Conservation (phyloP, 495 filamentous ascomycete species). For the Podospora tetraspora region DNA sequence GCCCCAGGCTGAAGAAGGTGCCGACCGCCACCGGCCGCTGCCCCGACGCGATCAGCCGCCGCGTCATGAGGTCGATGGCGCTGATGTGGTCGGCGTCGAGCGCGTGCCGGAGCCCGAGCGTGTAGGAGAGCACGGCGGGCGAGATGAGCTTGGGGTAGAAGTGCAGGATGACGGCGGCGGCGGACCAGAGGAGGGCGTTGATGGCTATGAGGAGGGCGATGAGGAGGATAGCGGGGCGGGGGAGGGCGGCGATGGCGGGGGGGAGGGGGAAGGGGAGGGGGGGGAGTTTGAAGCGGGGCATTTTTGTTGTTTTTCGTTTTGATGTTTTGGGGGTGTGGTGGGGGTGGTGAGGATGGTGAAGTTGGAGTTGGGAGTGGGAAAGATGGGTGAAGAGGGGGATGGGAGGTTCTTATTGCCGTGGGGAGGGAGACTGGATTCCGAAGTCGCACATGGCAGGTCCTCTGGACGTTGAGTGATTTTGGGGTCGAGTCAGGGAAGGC, state of each 20-base stretch:
- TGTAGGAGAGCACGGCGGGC: slow-evolving; percentile 77
- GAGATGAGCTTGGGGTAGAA: slow-evolving; percentile 58
- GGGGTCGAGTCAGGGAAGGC: background rate
- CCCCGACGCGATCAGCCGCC: slow-evolving; percentile 80
- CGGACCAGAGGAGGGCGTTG: slow-evolving; percentile 71
- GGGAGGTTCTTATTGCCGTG: background rate
- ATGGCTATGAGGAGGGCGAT: slow-evolving; percentile 58
- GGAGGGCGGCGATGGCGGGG: slow-evolving; percentile 42
- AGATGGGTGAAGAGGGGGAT: background rate
- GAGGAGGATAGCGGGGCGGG: slow-evolving; percentile 59
- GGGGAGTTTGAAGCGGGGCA: slow-evolving; percentile 15
- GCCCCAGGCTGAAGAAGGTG: slow-evolving; percentile 91
- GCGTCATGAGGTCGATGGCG: slow-evolving; percentile 93
- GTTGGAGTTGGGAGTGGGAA: no score
- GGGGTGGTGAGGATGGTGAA: no score
- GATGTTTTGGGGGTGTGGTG: no score
- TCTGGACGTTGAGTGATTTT: background rate
- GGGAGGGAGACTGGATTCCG: background rate
- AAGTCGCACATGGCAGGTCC: background rate
- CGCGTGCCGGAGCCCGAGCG: slow-evolving; percentile 86
- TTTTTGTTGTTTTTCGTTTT: background rate
- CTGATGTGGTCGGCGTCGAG: slow-evolving; percentile 96
- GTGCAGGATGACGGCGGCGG: slow-evolving; percentile 60
- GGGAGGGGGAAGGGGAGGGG: slow-evolving; percentile 15
- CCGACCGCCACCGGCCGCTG: slow-evolving; percentile 88